Evolutionary conservation across 768 basidiomycete genomes (phyloP), one percentile per base, ranked within the genome.

Genomic region (Boletus sp.): DNA sequence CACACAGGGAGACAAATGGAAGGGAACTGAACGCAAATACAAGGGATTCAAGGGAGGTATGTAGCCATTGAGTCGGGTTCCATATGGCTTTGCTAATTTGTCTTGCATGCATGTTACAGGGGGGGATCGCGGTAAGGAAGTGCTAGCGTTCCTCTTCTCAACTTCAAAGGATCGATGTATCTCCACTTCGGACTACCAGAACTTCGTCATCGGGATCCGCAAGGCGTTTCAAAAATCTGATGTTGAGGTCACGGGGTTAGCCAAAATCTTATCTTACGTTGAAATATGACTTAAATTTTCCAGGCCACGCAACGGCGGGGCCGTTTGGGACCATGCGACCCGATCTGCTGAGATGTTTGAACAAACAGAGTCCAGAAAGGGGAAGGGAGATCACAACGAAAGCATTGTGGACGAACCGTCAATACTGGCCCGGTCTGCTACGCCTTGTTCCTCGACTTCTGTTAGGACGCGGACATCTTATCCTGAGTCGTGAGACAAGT

Each of bases 21-120:
- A 56, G 8, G 44, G 3, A 15, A 12, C 9, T 28, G 59, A 67
- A n/a, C 29, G 18, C 35, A 56, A 18, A 49, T 63, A 35, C 18
- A 53, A 60, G 47, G 63, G 61, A n/a, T 71, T 72, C 50, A 33
- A 59, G 24, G 59, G 56, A 54, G 73, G 71, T 71, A 32, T 37
- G 72, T 61, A 15, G 28, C 30, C 37, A n/a, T 15, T 9, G 7
- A 44, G 8, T 39, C 7, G 2, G 24, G 15, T 36, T 33, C 52
- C 36, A 41, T 6, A 0, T 10, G 37, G 0, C 18, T 30, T 41
- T 50, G 14, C 39, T 55, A 14, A 58, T 32, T 37, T 41, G 2
- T 44, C 35, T 41, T 20, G 42, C 51, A 2, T 47, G 20, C 30
- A 12, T 55, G 11, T 33, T 40, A 35, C 59, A 74, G 73, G 66